phyloP scores from a whole-genome alignment of 441 rosid species.

The Euphorbia corollata region DNA sequence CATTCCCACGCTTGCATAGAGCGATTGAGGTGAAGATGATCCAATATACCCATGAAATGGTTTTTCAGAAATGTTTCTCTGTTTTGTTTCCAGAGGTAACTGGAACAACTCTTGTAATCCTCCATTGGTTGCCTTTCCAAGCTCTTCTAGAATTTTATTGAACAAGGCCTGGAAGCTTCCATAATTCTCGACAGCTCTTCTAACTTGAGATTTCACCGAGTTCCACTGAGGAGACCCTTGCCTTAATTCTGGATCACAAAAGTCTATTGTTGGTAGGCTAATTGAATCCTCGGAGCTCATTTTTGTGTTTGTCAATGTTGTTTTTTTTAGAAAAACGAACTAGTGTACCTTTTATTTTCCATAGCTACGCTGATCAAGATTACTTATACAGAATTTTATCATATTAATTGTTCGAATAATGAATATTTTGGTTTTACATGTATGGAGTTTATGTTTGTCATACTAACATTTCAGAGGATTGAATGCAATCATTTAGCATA shows the following conservation, averaged over 20 bases:
- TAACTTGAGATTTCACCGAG: conserved; percentile 27
- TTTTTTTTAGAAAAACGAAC: too few relatives aligned
- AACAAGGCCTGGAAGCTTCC: conserved; percentile 47
- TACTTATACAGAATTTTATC: not conserved
- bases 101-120: conserved; percentile 41
- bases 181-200: conserved; percentile 44
- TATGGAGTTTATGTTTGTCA: too few relatives aligned
- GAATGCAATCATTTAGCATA: too few relatives aligned
- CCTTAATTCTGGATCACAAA: conserved; percentile 29
- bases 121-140: conserved; percentile 29
- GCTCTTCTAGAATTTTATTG: conserved; percentile 28
- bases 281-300: not conserved
- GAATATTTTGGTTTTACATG: not conserved
- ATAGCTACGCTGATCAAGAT: not conserved
- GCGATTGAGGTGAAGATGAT: conserved; percentile 36
- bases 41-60: conserved; percentile 56
- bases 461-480: too few relatives aligned
- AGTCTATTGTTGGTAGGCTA: conserved; percentile 40
- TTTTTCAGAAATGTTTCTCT: conserved; percentile 38
- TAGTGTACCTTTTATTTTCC: not conserved
- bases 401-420: not conserved
- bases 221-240: conserved; percentile 46
- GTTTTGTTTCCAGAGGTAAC: conserved; percentile 52
- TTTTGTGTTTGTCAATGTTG: not conserved
- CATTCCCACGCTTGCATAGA: conserved; percentile 50